Evolutionary conservation across 768 basidiomycete species (phyloP).

Genomic region (Podaxis sp.): DNA sequence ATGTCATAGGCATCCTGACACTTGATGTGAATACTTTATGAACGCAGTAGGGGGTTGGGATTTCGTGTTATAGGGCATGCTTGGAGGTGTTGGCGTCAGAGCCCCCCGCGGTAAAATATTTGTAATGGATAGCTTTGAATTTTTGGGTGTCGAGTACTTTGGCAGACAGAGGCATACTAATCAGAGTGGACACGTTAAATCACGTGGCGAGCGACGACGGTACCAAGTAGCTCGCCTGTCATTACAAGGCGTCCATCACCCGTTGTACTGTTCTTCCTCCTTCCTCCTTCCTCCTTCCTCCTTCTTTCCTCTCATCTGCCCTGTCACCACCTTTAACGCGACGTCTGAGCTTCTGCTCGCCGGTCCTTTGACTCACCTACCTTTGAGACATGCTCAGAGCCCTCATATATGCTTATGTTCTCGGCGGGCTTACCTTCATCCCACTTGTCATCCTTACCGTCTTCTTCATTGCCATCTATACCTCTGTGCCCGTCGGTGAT

Average conservation of each 20-base stretch:
- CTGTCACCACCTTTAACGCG: conserved; percentile 9
- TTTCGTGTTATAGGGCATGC: too few species aligned
- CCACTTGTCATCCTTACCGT: conserved; percentile 66
- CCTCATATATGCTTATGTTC: conserved; percentile 79
- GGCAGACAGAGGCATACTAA: neutral
- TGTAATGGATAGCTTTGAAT: too few species aligned
- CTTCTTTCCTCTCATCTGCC: neutral
- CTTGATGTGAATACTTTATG: neutral
- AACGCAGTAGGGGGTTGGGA: too few species aligned
- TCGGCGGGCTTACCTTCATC: conserved; percentile 89
- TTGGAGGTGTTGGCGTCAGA: too few species aligned
- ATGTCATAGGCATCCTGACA: neutral
- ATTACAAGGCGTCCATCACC: neutral
- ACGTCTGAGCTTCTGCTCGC: conserved; percentile 8
- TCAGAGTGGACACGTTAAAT: neutral
- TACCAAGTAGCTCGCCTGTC: neutral
- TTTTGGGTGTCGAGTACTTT: neutral
- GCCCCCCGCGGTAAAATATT: too few species aligned
- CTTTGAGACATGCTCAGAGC: conserved; percentile 62
- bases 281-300: neutral
- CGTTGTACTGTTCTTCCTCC: conserved; percentile 7
- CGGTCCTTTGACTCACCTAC: conserved; percentile 12
- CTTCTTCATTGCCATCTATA: conserved; percentile 71
- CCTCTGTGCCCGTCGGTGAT: conserved; percentile 78
- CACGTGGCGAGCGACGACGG: neutral